Conservation (phyloP, 768 basidiomycete species). For the Termitomyces sp. region DNA sequence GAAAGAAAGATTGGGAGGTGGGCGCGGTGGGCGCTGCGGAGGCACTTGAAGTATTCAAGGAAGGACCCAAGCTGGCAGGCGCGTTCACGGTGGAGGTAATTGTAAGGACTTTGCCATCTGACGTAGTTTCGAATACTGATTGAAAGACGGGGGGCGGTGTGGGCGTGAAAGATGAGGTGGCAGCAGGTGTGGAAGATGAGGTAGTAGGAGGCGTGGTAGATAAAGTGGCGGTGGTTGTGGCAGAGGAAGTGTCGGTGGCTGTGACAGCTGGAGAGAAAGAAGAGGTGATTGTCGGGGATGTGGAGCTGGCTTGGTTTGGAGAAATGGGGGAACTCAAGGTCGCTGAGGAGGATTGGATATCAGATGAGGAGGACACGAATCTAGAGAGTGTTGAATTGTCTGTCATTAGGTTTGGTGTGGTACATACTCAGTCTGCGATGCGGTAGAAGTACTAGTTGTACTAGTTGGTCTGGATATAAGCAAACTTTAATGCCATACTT, state of each 20-base stretch:
- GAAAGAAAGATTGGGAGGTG: conserved; percentile 42
- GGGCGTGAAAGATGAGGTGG: conserved; percentile 4
- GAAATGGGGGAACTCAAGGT: background rate
- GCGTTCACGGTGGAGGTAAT: conserved; percentile 22
- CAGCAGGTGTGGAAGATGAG: conserved; percentile 8
- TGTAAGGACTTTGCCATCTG: conserved; percentile 26
- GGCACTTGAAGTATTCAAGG: conserved; percentile 13
- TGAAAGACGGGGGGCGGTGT: conserved; percentile 11
- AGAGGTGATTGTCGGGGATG: conserved; percentile 3
- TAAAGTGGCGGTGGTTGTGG: background rate
- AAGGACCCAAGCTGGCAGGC: conserved; percentile 7
- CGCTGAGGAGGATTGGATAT: background rate
- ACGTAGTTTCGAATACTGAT: conserved; percentile 16
- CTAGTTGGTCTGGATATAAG: background rate
- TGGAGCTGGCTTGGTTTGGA: background rate
- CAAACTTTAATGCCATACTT: background rate
- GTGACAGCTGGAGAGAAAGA: background rate
- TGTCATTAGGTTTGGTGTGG: background rate
- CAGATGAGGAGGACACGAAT: background rate
- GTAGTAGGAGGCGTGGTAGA: conserved; percentile 11
- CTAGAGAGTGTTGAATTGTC: background rate
- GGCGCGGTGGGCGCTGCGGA: conserved; percentile 10
- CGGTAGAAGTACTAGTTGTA: background rate
- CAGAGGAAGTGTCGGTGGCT: background rate
- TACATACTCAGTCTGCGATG: conserved; percentile 7